Conservation (phyloP, 192 early-diverging fungal genomes). For the Coemansia sp. region DNA sequence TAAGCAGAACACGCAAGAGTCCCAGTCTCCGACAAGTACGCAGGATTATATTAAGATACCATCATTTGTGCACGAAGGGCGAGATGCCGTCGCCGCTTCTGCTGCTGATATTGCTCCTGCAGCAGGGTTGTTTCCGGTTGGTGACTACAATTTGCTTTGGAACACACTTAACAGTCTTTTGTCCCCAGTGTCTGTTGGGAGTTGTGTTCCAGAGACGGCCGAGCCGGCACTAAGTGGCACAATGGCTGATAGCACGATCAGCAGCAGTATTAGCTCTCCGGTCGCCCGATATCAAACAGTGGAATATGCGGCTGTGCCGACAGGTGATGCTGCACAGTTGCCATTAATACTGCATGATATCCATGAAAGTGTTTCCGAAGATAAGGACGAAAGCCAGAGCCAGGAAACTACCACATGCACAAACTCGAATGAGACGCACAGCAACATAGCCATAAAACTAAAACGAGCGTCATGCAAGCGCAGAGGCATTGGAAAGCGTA, state of each 20-base stretch:
- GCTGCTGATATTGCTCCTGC: not conserved
- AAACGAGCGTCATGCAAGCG: not conserved
- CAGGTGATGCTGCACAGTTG: not conserved
- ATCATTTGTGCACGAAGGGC: constrained; percentile 2
- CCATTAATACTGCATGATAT: not conserved
- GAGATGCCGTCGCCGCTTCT: not conserved
- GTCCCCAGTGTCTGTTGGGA: not conserved
- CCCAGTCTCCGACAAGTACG: not conserved
- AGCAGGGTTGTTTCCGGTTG: not conserved
- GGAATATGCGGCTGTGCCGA: not conserved
- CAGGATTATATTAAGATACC: not conserved
- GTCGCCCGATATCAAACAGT: not conserved
- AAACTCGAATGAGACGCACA: not conserved
- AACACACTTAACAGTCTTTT: not conserved
- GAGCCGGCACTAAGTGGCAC: not conserved
- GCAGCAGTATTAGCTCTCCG: constrained; percentile 1
- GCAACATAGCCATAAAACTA: not conserved
- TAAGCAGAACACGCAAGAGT: not conserved
- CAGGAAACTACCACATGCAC: not conserved
- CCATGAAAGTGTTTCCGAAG: not conserved
- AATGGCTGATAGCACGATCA: not conserved
- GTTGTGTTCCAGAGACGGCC: not conserved
- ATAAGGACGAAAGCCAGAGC: not conserved
- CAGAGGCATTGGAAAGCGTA: not conserved
- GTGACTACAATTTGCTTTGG: not conserved